Evolutionary conservation across 495 filamentous ascomycete species (phyloP), one percentile per base, ranked within the genome.

Genomic region (Entonaema liquescens): DNA sequence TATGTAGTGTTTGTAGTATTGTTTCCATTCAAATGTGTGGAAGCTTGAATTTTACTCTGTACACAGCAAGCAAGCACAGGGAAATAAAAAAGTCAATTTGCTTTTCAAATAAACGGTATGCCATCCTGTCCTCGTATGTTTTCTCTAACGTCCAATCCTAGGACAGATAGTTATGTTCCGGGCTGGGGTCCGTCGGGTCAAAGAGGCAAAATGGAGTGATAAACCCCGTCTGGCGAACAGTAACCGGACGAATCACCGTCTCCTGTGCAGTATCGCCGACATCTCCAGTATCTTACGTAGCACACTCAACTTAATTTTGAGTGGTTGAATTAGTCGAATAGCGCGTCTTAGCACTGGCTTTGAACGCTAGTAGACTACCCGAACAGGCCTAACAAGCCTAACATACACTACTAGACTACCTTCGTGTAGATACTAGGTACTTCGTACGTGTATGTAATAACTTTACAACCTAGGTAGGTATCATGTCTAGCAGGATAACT

Each of bases 181-280:
- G 36, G 40, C 47, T 60, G 35, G 56, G 44, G 55, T 33, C 44
- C 42, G 50, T 68, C 56, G 70, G 70, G 55, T 72, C 55, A 63
- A 68, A 68, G 52, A 66, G 50, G 53, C 55, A 62, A 66, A 69
- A 69, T 66, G 57, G 62, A 64, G 68, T 56, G 19, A 36, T 17
- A 29, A 29, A 40, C 67, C 69, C 69, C 69, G 64, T 67, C 17
- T 26, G 36, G 36, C 42, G 9, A 17, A 35, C 21, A 68, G 64
- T 56, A 72, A 65, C 64, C 70, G 70, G 61, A 59, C 70, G 70
- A 73, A 73, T 73, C 70, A 73, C 65, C 44, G 47, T 72, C 40
- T 42, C 28, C 13, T 23, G 9, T 19, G 35, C 65, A 62, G 65
- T 67, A 67, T 63, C 11, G 31, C 5, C 31, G 11, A 9, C 31